Base-by-base conservation (phyloP, 805 yeast species). In the Saturnispora gosingensis region DNA sequence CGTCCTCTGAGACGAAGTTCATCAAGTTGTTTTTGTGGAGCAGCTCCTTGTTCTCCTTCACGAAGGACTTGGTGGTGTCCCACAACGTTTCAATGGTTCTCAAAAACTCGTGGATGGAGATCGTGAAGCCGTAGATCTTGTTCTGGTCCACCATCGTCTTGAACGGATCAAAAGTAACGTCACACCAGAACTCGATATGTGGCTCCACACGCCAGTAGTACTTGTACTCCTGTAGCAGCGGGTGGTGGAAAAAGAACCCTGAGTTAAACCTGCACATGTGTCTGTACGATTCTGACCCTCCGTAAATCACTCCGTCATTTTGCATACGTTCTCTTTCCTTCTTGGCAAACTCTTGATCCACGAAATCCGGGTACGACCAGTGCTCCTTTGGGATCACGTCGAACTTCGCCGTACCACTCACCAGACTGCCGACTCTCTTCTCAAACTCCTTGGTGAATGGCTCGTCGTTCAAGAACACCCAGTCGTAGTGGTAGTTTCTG, bases 401-500 rank as follows among this genome's bases (percentile, higher is more conserved):
- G 64, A 81, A 90, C 64, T 78, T 77, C 46, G 83, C 80, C 36
- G 68, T 73, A 45, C 96, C 95, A 50, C 84, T 75, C 30, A 81
- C 80, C 51, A 82, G 70, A 2, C 73, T 65, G 0, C 74, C 52
- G 11, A 88, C 76, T 39, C 71, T 67, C 3, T 61, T 61, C 62
- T 79, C 83, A 69, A 90, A 89, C 52, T 83, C 87, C 2, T 82
- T 83, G 34, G 75, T 71, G 66, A 88, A 90, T 22, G 77, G 82
- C 52, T 77, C 82, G 64, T 91, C 91, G 68, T 90, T 90, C 58
- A 91, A 71, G 67, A 90, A 90, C 15, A 89, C 90, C 97, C 97
- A 90, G 64, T 88, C 95, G 66, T 90, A 90, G 57, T 85, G 79
- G 69, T 63, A 89, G 55, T 81, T 72, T 47, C 68, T 66, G 71